Evolutionary conservation across 331 rosid genomes (phyloP).

Genomic region (Erythrophleum ivorense): DNA sequence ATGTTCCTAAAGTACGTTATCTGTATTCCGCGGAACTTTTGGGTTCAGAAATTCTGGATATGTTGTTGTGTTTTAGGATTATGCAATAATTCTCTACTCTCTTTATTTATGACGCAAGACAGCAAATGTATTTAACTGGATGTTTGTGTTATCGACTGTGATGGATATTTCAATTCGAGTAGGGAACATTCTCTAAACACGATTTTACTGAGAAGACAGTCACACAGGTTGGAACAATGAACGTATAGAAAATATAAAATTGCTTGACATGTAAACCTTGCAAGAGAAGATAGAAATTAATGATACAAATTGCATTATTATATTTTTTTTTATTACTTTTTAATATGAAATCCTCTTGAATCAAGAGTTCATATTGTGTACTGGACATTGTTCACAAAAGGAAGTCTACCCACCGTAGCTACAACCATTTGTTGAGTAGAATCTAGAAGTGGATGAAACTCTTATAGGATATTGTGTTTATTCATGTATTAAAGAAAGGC

Average conservation of each 20-base stretch:
- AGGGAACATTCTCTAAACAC: neutral
- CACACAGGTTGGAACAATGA: neutral
- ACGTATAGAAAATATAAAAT: neutral
- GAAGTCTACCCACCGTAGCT: neutral
- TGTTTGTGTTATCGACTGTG: neutral
- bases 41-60: conserved; percentile 4
- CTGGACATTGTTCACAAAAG: neutral
- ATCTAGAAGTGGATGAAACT: too few species aligned
- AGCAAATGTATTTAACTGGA: neutral
- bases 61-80: conserved; percentile 6
- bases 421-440: too few species aligned
- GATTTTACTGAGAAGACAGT: too few species aligned
- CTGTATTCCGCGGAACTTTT: conserved; percentile 23
- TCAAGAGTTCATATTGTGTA: too few species aligned
- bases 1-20: conserved; percentile 16
- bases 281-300: neutral
- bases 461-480: neutral
- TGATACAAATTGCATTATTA: neutral
- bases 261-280: neutral
- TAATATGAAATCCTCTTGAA: neutral
- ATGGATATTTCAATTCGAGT: neutral
- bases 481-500: neutral
- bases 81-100: conserved; percentile 32
- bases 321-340: neutral
- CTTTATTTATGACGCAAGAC: neutral